Conservation (phyloP, 495 filamentous ascomycete species). For the Xylaria grammica region DNA sequence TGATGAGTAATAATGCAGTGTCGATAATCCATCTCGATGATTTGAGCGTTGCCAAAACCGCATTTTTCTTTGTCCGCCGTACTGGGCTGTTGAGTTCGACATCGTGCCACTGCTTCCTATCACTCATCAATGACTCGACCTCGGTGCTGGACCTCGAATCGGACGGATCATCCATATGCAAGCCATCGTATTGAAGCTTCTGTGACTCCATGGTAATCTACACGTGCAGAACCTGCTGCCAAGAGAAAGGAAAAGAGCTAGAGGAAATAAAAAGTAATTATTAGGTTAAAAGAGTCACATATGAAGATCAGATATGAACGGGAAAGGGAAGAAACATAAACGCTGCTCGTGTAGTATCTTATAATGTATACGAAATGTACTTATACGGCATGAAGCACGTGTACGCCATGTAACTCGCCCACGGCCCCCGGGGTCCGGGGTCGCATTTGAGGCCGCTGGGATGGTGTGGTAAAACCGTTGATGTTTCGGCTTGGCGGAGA, state of each 20-base stretch:
- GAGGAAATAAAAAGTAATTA: slow-evolving; percentile 9
- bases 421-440: neutral
- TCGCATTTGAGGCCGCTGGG: neutral
- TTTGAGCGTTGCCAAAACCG: slow-evolving; percentile 25
- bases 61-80: slow-evolving; percentile 23
- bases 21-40: slow-evolving; percentile 44
- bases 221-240: slow-evolving; percentile 20
- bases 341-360: neutral
- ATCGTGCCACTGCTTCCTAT: slow-evolving; percentile 45
- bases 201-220: slow-evolving; percentile 44
- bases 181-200: slow-evolving; percentile 36
- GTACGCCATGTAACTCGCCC: neutral
- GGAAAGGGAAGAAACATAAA: neutral
- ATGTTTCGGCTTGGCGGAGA: slow-evolving; percentile 19
- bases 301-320: slow-evolving; percentile 1
- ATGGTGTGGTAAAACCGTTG: slow-evolving; percentile 8
- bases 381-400: neutral
- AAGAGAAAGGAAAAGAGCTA: slow-evolving; percentile 5
- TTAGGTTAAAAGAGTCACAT: neutral
- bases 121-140: slow-evolving; percentile 46
- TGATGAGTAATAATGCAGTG: slow-evolving; percentile 40
- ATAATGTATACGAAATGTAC: neutral
- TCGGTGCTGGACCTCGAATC: slow-evolving; percentile 47
- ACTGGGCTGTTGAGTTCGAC: slow-evolving; percentile 32
- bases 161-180: slow-evolving; percentile 39